These are phyloP conservation scores for Carex parvula DNA, from an alignment of 176 grass and related monocot genomes.

Conservation along the genomic window DNA sequence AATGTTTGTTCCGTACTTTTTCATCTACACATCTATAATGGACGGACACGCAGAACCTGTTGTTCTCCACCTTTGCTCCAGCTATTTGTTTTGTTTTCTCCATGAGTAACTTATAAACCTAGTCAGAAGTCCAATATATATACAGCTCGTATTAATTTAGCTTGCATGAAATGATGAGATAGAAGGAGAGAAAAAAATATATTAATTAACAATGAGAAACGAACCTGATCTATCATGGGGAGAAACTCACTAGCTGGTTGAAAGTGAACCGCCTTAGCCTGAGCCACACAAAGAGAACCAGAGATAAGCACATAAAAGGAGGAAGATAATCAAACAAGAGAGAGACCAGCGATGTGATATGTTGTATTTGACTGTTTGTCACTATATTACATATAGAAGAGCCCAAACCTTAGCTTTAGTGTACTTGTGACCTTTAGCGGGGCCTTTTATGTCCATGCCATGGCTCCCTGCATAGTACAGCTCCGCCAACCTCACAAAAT, in stretches of 20 bases:
- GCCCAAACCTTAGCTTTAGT: constrained; percentile 64
- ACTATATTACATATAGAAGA: not conserved
- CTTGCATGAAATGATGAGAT: constrained; percentile 23
- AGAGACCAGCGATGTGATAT: constrained; percentile 18
- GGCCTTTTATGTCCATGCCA: constrained; percentile 60
- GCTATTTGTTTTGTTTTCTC: constrained; percentile 60
- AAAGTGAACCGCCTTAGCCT: constrained; percentile 72
- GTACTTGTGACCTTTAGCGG: constrained; percentile 56
- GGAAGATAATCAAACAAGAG: constrained; percentile 19
- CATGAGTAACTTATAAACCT: constrained; percentile 64
- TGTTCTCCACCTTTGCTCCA: constrained; percentile 92
- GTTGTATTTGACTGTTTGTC: constrained; percentile 20
- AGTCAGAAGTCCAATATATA: constrained; percentile 8
- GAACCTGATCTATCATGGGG: constrained; percentile 70
- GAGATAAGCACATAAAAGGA: constrained; percentile 35
- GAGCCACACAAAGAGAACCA: constrained; percentile 33
- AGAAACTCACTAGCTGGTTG: constrained; percentile 82
- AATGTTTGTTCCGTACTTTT: constrained; percentile 37
- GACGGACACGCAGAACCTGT: constrained; percentile 93
- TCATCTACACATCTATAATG: constrained; percentile 94
- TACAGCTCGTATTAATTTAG: not conserved
- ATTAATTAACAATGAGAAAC: not conserved
- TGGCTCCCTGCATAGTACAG: constrained; percentile 53
- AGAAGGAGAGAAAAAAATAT: not conserved
- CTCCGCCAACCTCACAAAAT: constrained; percentile 72